A percentile compares a stretch with the other conserved stretches of the same genome.
Conservation (phyloP, 2,329 filamentous ascomycete genomes). For the Diplodia sapinea region DNA sequence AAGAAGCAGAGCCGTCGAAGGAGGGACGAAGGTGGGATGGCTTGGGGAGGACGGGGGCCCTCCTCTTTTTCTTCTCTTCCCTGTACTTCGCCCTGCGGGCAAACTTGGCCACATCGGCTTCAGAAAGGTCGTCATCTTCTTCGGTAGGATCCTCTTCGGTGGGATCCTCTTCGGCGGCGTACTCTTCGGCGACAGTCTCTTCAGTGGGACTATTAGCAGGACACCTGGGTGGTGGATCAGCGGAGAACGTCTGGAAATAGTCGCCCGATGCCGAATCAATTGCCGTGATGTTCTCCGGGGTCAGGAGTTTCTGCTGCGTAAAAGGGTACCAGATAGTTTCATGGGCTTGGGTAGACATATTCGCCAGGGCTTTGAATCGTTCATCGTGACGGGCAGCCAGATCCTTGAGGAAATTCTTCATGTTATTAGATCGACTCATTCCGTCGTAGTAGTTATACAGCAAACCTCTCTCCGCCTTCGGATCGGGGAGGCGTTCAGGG, state of each 20-base stretch:
- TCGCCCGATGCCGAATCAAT: conserved; percentile 84
- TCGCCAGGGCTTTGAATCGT: conserved; percentile 65
- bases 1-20: conserved; percentile 84
- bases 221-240: neutral
- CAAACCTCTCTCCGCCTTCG: conserved; percentile 52
- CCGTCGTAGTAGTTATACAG: conserved; percentile 70
- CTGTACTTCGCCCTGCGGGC: neutral
- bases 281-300: conserved; percentile 67
- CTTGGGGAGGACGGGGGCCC: conserved; percentile 14
- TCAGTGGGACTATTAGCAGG: neutral
- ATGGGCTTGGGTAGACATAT: conserved; percentile 66
- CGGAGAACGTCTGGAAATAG: conserved; percentile 69
- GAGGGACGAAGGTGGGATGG: conserved; percentile 63
- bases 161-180: too few relatives aligned
- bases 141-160: too few relatives aligned
- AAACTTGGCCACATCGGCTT: neutral
- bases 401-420: conserved; percentile 56
- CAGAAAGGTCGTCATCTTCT: too few relatives aligned
- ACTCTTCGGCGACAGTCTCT: neutral
- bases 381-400: conserved; percentile 61
- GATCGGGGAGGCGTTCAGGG: conserved; percentile 35
- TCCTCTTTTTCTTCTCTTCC: neutral
- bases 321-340: conserved; percentile 84
- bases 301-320: conserved; percentile 74
- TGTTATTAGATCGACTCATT: conserved; percentile 47